Conservation (phyloP, 2,329 filamentous ascomycete genomes). For the Zymoseptoria brevis region DNA sequence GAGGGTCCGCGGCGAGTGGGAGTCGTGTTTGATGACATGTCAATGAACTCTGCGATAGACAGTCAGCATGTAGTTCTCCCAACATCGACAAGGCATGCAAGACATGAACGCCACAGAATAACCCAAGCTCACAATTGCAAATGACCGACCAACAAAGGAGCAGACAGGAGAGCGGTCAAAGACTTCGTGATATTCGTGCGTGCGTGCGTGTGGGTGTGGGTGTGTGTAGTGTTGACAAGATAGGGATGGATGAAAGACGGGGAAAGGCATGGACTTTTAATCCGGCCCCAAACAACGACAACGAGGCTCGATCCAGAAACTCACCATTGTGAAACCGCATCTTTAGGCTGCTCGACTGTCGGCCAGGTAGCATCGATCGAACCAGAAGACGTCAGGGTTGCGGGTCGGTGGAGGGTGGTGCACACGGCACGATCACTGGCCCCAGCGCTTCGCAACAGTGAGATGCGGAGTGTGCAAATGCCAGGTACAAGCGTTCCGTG, state of each 20-base stretch:
- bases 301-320: slow-evolving; percentile 15
- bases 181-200: slow-evolving; percentile 3
- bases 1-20: slow-evolving; percentile 19
- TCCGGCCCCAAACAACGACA: neutral
- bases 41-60: slow-evolving; percentile 8
- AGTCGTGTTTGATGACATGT: slow-evolving; percentile 22
- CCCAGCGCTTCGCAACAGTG: slow-evolving; percentile 11
- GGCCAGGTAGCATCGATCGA: slow-evolving; percentile 15
- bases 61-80: neutral
- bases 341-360: slow-evolving; percentile 13
- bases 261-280: neutral
- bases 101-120: slow-evolving; percentile 10
- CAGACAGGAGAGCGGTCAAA: slow-evolving; percentile 1
- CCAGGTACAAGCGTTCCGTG: slow-evolving; percentile 24
- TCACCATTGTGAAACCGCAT: slow-evolving; percentile 26
- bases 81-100: slow-evolving; percentile 16
- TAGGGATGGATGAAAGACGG: slow-evolving; percentile 20
- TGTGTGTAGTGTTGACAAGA: slow-evolving; percentile 10
- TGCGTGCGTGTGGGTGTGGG: neutral
- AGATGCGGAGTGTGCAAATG: slow-evolving; percentile 20
- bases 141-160: slow-evolving; percentile 15
- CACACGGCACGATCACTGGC: slow-evolving; percentile 19
- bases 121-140: slow-evolving; percentile 5
- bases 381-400: neutral
- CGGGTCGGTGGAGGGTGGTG: slow-evolving; percentile 19